These are phyloP conservation scores for Aspergillus panamensis DNA, from an alignment of 495 filamentous ascomycete species.

Conservation along the genomic window DNA sequence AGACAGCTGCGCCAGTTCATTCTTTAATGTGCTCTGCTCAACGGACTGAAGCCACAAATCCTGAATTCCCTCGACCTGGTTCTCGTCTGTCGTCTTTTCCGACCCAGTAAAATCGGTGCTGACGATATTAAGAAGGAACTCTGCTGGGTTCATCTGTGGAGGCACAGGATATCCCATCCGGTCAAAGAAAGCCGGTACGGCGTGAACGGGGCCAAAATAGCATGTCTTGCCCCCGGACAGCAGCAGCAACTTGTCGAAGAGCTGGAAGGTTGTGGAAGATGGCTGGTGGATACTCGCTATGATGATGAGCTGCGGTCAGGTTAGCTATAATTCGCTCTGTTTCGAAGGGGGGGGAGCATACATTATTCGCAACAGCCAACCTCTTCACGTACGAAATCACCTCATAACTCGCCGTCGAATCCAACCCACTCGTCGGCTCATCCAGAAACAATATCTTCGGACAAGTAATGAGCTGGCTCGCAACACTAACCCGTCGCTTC, in stretches of 20 bases:
- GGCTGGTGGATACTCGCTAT: constrained; percentile 83
- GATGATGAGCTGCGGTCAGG: constrained; percentile 52
- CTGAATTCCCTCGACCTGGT: constrained; percentile 30
- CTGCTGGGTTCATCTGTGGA: constrained; percentile 68
- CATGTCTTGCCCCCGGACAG: constrained; percentile 65
- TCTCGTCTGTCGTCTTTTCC: constrained; percentile 38
- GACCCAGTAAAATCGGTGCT: constrained; percentile 64
- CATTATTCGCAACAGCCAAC: constrained; percentile 63
- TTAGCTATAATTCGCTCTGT: background rate
- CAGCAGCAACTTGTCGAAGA: constrained; percentile 75
- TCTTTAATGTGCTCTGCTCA: constrained; percentile 12
- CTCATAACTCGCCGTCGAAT: constrained; percentile 65
- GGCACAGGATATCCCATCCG: constrained; percentile 58
- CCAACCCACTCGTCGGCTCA: constrained; percentile 77
- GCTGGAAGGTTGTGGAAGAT: constrained; percentile 67
- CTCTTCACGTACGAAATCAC: constrained; percentile 62
- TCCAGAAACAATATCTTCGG: constrained; percentile 79
- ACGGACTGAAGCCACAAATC: constrained; percentile 29
- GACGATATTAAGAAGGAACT: constrained; percentile 69
- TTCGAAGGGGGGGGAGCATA: constrained; percentile 26
- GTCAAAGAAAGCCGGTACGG: constrained; percentile 56
- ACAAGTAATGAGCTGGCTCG: constrained; percentile 72
- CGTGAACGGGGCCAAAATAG: constrained; percentile 60
- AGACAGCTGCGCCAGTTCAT: constrained; percentile 12
- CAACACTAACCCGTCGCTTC: constrained; percentile 73